Conservation (phyloP, 78 protist genomes). For the Corallochytrium limacisporum region DNA sequence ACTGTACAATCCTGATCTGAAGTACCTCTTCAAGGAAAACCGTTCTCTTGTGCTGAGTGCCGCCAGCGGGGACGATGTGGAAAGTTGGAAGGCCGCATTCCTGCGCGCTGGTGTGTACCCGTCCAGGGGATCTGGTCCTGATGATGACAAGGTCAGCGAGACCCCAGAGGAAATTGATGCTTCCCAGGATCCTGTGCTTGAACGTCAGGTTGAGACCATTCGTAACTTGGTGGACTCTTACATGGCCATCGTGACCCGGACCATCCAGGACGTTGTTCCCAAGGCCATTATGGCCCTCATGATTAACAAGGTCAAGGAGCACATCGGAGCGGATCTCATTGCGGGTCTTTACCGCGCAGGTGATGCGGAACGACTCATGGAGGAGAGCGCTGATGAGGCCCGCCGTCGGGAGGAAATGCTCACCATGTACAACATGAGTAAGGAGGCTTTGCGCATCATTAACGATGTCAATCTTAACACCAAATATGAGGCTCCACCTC, state of each 20-base stretch:
- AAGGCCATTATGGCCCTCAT: conserved; percentile 86
- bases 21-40: conserved; percentile 18
- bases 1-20: conserved; percentile 5
- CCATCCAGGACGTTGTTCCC: conserved; percentile 76
- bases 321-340: conserved; percentile 59
- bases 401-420: neutral
- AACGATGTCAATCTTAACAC: neutral
- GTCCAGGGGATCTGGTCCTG: neutral
- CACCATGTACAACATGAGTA: neutral
- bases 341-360: neutral
- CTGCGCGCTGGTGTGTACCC: conserved; percentile 32
- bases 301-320: conserved; percentile 59
- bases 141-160: neutral
- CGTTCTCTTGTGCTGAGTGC: neutral
- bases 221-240: conserved; percentile 30
- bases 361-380: conserved; percentile 1
- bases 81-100: conserved; percentile 22
- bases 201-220: conserved; percentile 27
- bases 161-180: neutral
- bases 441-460: neutral
- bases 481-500: neutral
- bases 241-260: conserved; percentile 24
- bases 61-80: neutral
- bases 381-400: conserved; percentile 5
- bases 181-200: conserved; percentile 7